Evolutionary conservation across 148 eudicot species (phyloP), one percentile per base, ranked within the genome.

Genomic region (Amaranthus hypochondriacus): DNA sequence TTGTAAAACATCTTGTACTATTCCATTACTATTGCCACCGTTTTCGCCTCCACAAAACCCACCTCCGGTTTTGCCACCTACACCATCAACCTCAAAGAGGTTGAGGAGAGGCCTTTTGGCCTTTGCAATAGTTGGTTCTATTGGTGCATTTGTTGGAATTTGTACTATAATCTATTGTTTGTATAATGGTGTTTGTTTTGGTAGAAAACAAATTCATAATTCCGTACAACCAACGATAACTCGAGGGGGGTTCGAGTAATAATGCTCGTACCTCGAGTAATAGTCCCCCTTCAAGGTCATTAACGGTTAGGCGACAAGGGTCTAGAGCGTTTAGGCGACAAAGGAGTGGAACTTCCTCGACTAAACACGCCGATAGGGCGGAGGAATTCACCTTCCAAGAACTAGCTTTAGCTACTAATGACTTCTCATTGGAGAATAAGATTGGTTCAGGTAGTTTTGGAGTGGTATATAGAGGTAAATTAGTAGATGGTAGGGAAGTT

Each of bases 361-460:
- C 68, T 9, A 90, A 95, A 28, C 88, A 87, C 48, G 68, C 87
- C 0, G 97, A 96, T 58, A 80, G 83, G 66, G 96, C 94, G 0
- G 97, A 92, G 73, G 97, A 96, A 49, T 96, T 90, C 46, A 53
- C 83, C 6, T 90, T 96, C 74, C 68, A 79, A 0, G 99, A 96
- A 48, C 84, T 96, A 39, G 88, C 75, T 8, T 79, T 66, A 2
- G 99, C 97, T 2, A 96, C 99, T 4, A 67, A 87, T 49, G 61
- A 81, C 51, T 96, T 96, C 72, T 90, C 99, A 0, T 39, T 78
- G 9, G 94, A 96, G 74, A 90, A 92, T 79, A 96, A 89, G 87
- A 82, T 96, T 55, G 99, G 99, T 4, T 80, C 90, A 10, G 99
- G 99, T 42, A 96, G 97, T 64, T 96, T 89, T 51, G 99, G 99